Evolutionary conservation across 768 basidiomycete species (phyloP), one percentile per base, ranked within the genome.

Genomic region (Macrolepiota albuminosa): DNA sequence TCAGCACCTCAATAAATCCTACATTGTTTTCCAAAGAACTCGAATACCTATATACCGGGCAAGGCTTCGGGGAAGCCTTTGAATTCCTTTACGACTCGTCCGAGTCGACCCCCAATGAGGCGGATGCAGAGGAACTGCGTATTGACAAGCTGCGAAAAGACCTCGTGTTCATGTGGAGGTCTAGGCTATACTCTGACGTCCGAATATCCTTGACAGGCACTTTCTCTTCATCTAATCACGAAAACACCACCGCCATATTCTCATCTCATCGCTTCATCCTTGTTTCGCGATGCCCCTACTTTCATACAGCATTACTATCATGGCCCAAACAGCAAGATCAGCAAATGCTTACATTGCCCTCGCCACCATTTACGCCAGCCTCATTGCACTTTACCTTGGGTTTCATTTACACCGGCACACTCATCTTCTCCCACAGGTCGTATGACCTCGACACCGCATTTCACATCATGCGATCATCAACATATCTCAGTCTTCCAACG

Each of bases 151-250:
- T 97, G 10, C 85, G 93, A 61, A 93, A 93, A 72, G 96, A 98
- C 68, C 80, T 97, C 33, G 91, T 95, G 26, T 97, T 89, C 77
- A 96, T 95, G 93, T 98, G 95, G 96, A 78, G 96, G 36, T 91
- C 90, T 13, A 86, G 94, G 52, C 84, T 98, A 18, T 98, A 95
- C 70, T 92, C 93, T 2, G 96, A 98, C 72, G 84, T 96, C 26
- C 85, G 89, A 55, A 87, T 98, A 57, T 81, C 88, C 0, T 82
- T 95, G 61, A 83, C 85, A 0, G 87, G 87, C 51, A 84, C 81
- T 59, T 87, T 86, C 65, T 85, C 83, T 1, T 83, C 85, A 1
- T 70, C 79, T 1, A 81, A 82, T 57, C 85, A 86, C 58, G 88
- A 90, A 58, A 82, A 78, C 57, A 82, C 87, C 1, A 93, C 88